Evolutionary conservation across 208 protist species (phyloP), one percentile per base, ranked within the genome.

Genomic region (Crithidia fasciculata): DNA sequence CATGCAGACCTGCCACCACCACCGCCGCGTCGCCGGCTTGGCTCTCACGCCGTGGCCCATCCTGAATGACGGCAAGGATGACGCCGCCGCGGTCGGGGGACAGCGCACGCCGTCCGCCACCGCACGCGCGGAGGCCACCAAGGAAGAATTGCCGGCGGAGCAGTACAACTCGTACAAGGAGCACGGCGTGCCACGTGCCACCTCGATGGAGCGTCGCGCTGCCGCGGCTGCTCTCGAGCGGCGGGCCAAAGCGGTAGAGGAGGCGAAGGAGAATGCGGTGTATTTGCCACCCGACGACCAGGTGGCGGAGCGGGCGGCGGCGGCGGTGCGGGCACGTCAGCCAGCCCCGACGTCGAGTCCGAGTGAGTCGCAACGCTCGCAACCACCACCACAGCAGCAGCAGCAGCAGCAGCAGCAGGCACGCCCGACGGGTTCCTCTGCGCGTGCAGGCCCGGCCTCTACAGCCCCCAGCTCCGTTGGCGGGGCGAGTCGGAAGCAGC

Each of bases 151-250:
- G 12, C 64, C 64, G 12, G 72, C 72, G 44, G 5, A 67, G 57
- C 72, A 70, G 64, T 77, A 77, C 50, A 45, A 40, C 55, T 13
- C 64, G 3, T 77, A 63, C 55, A 77, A 77, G 52, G 52, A 59
- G 47, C 61, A 56, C 0, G 72, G 72, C 2, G 16, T 2, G 2
- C 57, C 39, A 13, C 55, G 62, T 19, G 19, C 19, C 41, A 47
- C 66, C 57, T 73, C 78, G 28, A 54, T 56, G 53, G 72, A 77
- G 72, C 67, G 69, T 37, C 72, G 49, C 43, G 59, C 73, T 47
- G 58, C 71, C 8, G 72, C 72, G 6, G 64, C 8, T 2, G 72
- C 36, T 56, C 43, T 77, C 47, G 64, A 67, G 57, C 37, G 36
- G 6, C 63, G 45, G 43, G 61, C 49, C 18, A 41, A 6, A 59